Percentiles rank a stretch among this genome's conserved stretches.
Conservation (phyloP, 1,284 basidiomycete species). For the Phylloporus gajari region DNA sequence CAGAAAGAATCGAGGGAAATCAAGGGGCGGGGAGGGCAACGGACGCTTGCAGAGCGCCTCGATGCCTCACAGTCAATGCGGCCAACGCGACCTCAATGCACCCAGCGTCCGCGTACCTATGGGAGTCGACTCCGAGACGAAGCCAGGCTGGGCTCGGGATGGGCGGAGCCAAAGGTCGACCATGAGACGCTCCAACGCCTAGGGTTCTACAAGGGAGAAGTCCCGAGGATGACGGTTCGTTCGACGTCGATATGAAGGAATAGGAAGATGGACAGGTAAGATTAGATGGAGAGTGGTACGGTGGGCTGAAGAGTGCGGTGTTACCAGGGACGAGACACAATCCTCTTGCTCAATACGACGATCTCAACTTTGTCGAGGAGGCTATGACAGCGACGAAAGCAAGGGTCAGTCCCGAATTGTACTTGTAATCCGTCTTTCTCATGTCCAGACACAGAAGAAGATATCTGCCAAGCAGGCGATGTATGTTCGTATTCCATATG, state of each 20-base stretch:
- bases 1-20: constrained; percentile 73
- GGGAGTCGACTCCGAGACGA: constrained; percentile 88
- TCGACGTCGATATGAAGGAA: constrained; percentile 77
- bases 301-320: constrained; percentile 84
- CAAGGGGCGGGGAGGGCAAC: constrained; percentile 62
- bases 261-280: constrained; percentile 96
- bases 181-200: constrained; percentile 91
- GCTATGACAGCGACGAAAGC: constrained; percentile 84
- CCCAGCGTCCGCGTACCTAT: constrained; percentile 91
- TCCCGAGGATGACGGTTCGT: constrained; percentile 68
- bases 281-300: constrained; percentile 95
- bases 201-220: constrained; percentile 69
- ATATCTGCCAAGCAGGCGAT: constrained; percentile 93
- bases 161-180: constrained; percentile 67
- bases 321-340: constrained; percentile 93
- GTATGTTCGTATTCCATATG: constrained; percentile 71
- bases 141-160: constrained; percentile 59
- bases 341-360: constrained; percentile 92
- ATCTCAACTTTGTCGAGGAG: constrained; percentile 76
- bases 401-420: constrained; percentile 57
- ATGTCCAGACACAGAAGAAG: constrained; percentile 64
- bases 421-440: constrained; percentile 12
- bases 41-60: constrained; percentile 52
- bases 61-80: constrained; percentile 75
- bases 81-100: constrained; percentile 73